A percentile compares a stretch with the other conserved stretches of the same genome.
phyloP scores from a whole-genome alignment of 306 rosid genomes.

The Glycine tomentella region DNA sequence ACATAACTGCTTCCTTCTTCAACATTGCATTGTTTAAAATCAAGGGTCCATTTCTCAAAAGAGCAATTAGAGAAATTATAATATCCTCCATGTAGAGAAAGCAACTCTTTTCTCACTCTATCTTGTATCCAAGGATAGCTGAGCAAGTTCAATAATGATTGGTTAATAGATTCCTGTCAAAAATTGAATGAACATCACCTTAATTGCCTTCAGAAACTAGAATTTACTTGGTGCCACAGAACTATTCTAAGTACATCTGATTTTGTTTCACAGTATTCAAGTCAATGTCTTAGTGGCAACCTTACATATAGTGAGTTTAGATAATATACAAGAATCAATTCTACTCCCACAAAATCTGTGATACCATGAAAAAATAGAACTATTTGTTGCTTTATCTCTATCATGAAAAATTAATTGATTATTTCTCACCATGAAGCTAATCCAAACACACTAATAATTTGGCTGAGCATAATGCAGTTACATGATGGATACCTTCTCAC shows the following conservation, averaged over 20 bases:
- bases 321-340: too few relatives aligned
- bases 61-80: slow-evolving; percentile 78
- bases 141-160: slow-evolving; percentile 73
- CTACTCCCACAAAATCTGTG: too few relatives aligned
- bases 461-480: not conserved
- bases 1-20: slow-evolving; percentile 34
- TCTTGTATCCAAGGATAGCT: slow-evolving; percentile 92
- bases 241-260: too few relatives aligned
- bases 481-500: slow-evolving; percentile 76
- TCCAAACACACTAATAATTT: not conserved
- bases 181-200: slow-evolving; percentile 21
- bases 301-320: too few relatives aligned
- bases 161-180: slow-evolving; percentile 79
- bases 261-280: too few relatives aligned
- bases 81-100: slow-evolving; percentile 80
- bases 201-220: not conserved
- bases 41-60: slow-evolving; percentile 94
- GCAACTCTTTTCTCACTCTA: slow-evolving; percentile 58
- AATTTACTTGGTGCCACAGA: not conserved
- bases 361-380: too few relatives aligned
- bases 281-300: too few relatives aligned
- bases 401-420: too few relatives aligned
- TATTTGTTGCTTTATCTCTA: too few relatives aligned
- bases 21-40: slow-evolving; percentile 48
- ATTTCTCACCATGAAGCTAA: too few relatives aligned